Conservation (phyloP, 1,139 yeast species). For the Arxiozyma heterogenica region DNA sequence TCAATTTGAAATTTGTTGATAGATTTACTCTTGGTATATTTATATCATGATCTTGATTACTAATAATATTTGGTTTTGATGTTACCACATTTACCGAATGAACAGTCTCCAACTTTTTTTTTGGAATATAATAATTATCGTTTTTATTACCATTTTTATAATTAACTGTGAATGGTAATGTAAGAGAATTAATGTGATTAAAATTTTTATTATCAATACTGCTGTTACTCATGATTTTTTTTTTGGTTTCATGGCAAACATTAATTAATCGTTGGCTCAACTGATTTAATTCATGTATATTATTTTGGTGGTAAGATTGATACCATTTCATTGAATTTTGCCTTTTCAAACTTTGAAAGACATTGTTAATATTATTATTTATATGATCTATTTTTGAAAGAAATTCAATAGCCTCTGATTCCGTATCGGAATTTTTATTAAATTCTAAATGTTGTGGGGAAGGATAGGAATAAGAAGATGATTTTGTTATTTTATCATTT, state of each 20-base stretch:
- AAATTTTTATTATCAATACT: not conserved
- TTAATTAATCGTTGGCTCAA: not conserved
- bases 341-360: not conserved
- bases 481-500: no score
- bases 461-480: no score
- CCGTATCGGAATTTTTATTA: not conserved
- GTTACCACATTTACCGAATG: no score
- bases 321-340: not conserved
- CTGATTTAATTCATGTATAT: not conserved
- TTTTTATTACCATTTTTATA: no score
- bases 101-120: not conserved
- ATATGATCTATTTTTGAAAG: not conserved
- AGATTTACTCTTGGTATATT: not conserved
- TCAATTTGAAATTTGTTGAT: not conserved
- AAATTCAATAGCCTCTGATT: not conserved
- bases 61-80: no score
- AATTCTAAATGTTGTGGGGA: no score
- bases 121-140: no score
- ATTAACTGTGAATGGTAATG: not conserved
- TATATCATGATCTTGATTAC: no score
- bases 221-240: no score
- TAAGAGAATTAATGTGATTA: not conserved
- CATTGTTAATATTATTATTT: not conserved
- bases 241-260: not conserved
- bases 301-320: not conserved